A percentile compares a stretch with the other conserved stretches of the same genome.
Evolutionary conservation across 192 early-diverging fungal species (phyloP).

Genomic region (Mortierella antarctica): DNA sequence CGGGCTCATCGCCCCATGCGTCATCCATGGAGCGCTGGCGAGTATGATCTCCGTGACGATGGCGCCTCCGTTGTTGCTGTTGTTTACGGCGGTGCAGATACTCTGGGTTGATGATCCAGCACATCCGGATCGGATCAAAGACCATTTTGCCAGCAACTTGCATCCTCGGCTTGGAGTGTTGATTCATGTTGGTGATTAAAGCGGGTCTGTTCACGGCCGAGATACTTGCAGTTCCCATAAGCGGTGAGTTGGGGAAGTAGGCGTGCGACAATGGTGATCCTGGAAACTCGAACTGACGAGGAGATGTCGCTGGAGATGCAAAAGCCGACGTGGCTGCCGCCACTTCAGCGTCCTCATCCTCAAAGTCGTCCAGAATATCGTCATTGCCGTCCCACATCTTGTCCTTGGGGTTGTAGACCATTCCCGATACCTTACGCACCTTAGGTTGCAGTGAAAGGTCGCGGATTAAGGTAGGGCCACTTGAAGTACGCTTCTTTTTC

Average conservation of each 20-base stretch:
- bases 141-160: slow-evolving; percentile 48
- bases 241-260: slow-evolving; percentile 2
- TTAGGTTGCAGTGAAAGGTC: slow-evolving; percentile 23
- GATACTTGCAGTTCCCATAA: not conserved
- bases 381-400: slow-evolving; percentile 44
- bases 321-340: not conserved
- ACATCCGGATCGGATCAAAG: slow-evolving; percentile 37
- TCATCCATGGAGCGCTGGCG: slow-evolving; percentile 31
- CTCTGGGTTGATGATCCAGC: slow-evolving; percentile 50
- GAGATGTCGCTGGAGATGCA: not conserved
- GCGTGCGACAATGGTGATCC: not conserved
- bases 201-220: slow-evolving; percentile 21
- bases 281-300: not conserved
- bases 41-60: not conserved
- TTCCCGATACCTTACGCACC: slow-evolving; percentile 18
- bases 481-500: slow-evolving; percentile 14
- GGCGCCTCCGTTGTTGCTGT: not conserved
- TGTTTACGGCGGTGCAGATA: slow-evolving; percentile 20
- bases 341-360: slow-evolving; percentile 7
- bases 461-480: slow-evolving; percentile 33
- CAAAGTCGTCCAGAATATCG: slow-evolving; percentile 31
- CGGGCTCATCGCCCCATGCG: slow-evolving; percentile 42
- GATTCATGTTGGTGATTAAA: slow-evolving; percentile 38
- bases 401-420: slow-evolving; percentile 24
- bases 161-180: slow-evolving; percentile 26